Evolutionary conservation across 495 filamentous ascomycete genomes (phyloP), one percentile per base, ranked within the genome.

Genomic region (Aspergillus conjunctus): DNA sequence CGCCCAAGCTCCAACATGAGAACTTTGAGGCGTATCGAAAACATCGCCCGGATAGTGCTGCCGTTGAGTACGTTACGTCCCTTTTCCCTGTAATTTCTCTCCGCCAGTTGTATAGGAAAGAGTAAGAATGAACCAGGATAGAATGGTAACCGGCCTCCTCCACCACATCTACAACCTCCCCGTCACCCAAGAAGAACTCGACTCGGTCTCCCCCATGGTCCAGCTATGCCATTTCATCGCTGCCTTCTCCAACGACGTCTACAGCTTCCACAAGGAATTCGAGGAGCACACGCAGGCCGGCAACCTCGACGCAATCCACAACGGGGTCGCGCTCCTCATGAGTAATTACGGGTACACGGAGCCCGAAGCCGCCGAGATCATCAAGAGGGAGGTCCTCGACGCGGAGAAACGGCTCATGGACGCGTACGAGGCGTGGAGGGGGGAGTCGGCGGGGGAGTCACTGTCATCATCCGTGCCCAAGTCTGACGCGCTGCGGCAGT

Each of bases 221-320:
- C 5, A 26, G 26, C 26, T 26, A n/a, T n/a, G n/a, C n/a, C n/a
- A n/a, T n/a, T n/a, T n/a, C 5, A 5, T 26, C 26, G 26, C 53
- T 8, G 43, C 41, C 9, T 22, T 57, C 14, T 44, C 54, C 11
- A 57, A 57, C 8, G 54, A 49, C 54, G 46, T 49, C 32, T 39
- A 57, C 44, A 57, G 54, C 30, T 57, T 57, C 31, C 54, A 37
- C 39, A 46, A 49, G 9, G 54, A 57, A 32, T 57, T 49, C 30
- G 15, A 57, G 7, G 43, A 57, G 5, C 54, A 48, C 22, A 9
- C 26, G 7, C 10, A 4, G 14, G 21, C 54, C 12, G 22, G 54
- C 1, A 57, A 7, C n/a, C 41, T 49, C 3, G 54, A 57, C 20
- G 44, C 31, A 15, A 49, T 57, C 7, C 54, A 57, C 4, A 57